Evolutionary conservation across 2,329 filamentous ascomycete species (phyloP), one percentile per base, ranked within the genome.

Genomic region (Colletotrichum sublineola): DNA sequence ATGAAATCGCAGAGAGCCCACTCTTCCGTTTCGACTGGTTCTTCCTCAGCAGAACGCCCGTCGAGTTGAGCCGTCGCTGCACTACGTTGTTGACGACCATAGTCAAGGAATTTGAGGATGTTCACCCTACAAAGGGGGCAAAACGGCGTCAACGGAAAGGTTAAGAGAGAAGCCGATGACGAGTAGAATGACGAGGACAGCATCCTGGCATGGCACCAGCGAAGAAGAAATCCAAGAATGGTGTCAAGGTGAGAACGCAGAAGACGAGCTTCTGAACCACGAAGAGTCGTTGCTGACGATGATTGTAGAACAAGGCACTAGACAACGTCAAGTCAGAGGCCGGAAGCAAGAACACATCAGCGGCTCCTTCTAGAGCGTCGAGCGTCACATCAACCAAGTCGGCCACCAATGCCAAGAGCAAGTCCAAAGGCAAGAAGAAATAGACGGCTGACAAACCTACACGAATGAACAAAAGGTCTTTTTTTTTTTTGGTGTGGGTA

Each of bases 1-100:
- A 98, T 75, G 96, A 98, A 80, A 97, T 99, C 75, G 93, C 95
- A 44, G 95, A 98, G 75, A 96, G 93, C 68, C 95, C 96, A 12
- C 86, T 99, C 4, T 99, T 99, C 88, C 91, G 96, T 50, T 99
- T 99, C 78, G 96, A 99, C 81, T 99, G 97, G 97, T 99, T 99
- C 86, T 98, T 99, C 87, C 88, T 99, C 52, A 97, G 94, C 81
- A 91, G 96, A 57, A 99, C 96, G 5, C 94, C 96, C 0, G 92
- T 95, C 62, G 96, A 99, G 83, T 93, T 99, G 77, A 93, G 94
- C 74, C 92, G 96, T 77, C 91, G 97, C 64, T 98, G 96, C 84
- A 97, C 94, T 42, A 99, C 97, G 1, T 88, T 99, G 64, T 90
- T 99, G 75, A 97, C 96, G 46, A 97, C 96, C 0, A 94, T 99